A percentile compares a stretch with the other conserved stretches of the same genome.
phyloP scores from a whole-genome alignment of 306 rosid species.

The Trifolium pratense region DNA sequence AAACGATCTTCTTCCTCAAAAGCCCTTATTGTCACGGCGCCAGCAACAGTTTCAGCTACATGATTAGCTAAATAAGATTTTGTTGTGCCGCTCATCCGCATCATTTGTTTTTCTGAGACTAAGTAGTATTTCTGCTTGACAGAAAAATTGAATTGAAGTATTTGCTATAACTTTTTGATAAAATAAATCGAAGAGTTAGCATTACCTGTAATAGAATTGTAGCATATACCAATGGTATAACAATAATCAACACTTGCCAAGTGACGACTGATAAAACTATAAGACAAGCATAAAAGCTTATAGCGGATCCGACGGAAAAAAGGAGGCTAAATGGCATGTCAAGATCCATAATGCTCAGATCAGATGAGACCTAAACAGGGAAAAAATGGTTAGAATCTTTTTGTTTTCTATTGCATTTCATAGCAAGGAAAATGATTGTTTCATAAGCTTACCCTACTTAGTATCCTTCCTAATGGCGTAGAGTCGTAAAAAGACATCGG shows the following conservation, averaged over 20 bases:
- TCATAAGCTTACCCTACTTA: neutral
- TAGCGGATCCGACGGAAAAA: neutral
- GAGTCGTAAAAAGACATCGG: neutral
- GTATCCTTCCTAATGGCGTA: neutral
- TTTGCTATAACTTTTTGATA: no score
- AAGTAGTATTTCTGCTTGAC: constrained; percentile 59
- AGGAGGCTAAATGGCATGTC: neutral
- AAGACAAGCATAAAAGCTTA: neutral
- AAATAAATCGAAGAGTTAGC: no score
- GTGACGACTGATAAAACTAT: constrained; percentile 32
- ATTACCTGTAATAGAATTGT: constrained; percentile 57
- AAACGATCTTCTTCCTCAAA: constrained; percentile 65
- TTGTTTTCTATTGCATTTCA: no score
- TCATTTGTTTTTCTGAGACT: constrained; percentile 65
- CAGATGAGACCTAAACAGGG: neutral
- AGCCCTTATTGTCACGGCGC: constrained; percentile 70
- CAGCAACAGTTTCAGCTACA: constrained; percentile 73
- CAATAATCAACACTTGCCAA: constrained; percentile 61
- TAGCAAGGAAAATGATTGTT: no score
- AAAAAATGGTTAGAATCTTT: neutral
- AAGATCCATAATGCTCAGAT: neutral
- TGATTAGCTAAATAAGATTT: constrained; percentile 68
- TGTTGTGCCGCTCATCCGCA: constrained; percentile 73
- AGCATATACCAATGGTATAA: constrained; percentile 50
- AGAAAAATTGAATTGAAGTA: no score